These are phyloP conservation scores for Umbelopsis vinacea DNA, from an alignment of 192 early-diverging fungal genomes.

Conservation along the genomic window DNA sequence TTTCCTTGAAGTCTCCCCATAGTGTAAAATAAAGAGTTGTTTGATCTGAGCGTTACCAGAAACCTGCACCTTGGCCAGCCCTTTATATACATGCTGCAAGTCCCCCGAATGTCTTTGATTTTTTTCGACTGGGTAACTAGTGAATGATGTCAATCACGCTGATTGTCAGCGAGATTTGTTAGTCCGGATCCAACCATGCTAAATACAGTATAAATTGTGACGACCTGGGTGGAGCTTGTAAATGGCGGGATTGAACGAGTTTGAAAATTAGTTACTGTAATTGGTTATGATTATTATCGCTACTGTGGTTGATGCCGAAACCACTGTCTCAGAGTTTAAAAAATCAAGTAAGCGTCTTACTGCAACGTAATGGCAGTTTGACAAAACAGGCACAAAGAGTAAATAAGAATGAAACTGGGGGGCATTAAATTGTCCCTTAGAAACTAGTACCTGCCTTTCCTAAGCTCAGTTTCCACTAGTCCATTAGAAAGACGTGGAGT, in stretches of 20 bases:
- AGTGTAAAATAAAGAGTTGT: not conserved
- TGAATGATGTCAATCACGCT: not conserved
- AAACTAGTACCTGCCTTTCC: not conserved
- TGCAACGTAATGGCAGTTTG: no score
- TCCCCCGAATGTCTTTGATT: not conserved
- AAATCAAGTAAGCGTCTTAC: no score
- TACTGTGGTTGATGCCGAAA: not conserved
- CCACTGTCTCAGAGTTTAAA: no score
- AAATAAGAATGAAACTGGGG: no score
- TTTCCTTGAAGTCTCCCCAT: conserved; percentile 34
- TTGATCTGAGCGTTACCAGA: not conserved
- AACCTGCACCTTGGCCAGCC: not conserved
- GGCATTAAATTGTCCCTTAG: no score
- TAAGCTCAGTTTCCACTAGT: not conserved
- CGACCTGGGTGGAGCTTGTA: not conserved
- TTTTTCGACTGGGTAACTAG: conserved; percentile 8
- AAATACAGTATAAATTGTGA: not conserved
- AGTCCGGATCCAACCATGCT: not conserved
- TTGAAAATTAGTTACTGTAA: not conserved
- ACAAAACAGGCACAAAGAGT: no score
- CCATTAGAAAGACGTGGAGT: not conserved
- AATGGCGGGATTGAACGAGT: not conserved
- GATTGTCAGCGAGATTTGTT: not conserved
- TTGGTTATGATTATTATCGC: not conserved
- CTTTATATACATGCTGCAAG: not conserved